Percentiles rank a stretch among this genome's conserved stretches.
Conservation (phyloP, 2,329 filamentous ascomycete genomes). For the Colletotrichum tofieldiae region DNA sequence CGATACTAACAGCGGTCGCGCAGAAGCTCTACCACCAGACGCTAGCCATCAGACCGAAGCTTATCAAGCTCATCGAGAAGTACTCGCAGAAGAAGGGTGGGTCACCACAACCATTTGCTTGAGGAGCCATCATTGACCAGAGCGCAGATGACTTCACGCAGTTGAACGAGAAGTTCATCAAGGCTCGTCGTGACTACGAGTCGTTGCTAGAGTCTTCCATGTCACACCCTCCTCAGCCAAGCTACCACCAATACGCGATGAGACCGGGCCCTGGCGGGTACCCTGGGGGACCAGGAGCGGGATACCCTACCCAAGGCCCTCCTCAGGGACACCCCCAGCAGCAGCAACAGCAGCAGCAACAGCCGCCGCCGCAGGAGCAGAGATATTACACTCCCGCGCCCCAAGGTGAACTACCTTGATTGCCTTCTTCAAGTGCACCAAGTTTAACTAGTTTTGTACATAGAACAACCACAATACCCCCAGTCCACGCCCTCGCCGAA, state of each 20-base stretch:
- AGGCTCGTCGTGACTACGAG: conserved; percentile 96
- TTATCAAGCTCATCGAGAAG: conserved; percentile 98
- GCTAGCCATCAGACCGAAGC: conserved; percentile 92
- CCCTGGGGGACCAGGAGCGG: conserved; percentile 49
- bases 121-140: background rate
- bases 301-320: conserved; percentile 60
- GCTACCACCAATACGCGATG: conserved; percentile 79
- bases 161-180: conserved; percentile 99
- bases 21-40: conserved; percentile 92
- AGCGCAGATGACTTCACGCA: conserved; percentile 93
- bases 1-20: background rate
- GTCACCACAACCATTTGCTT: background rate
- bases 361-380: conserved; percentile 51
- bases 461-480: conserved; percentile 64
- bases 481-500: conserved; percentile 66
- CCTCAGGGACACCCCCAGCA: conserved; percentile 51
- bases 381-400: conserved; percentile 79
- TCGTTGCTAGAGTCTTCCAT: conserved; percentile 96
- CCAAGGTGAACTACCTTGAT: conserved; percentile 57
- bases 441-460: conserved; percentile 49
- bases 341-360: conserved; percentile 37
- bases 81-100: conserved; percentile 98
- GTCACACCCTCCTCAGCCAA: conserved; percentile 89
- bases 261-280: conserved; percentile 66
- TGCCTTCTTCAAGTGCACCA: conserved; percentile 31